Evolutionary conservation across 2,329 filamentous ascomycete species (phyloP).

Genomic region (Aspergillus sp.): DNA sequence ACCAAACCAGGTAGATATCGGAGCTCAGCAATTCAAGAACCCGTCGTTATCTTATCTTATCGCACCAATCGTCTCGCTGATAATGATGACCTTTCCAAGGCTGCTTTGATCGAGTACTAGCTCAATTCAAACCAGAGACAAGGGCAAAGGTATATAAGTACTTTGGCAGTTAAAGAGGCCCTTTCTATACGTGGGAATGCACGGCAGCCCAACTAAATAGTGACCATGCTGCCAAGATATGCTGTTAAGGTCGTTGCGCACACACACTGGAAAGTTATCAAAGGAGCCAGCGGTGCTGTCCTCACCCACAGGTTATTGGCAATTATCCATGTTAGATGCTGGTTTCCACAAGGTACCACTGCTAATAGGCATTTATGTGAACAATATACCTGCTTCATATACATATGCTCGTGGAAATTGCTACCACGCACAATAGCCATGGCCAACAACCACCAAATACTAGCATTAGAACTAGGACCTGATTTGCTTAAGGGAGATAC

Average conservation of each 20-base stretch:
- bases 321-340: background rate
- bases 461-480: no score
- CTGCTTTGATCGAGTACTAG: background rate
- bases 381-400: background rate
- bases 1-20: background rate
- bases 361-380: background rate
- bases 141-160: background rate
- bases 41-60: constrained; percentile 2
- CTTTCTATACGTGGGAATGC: background rate
- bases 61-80: background rate
- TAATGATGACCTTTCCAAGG: background rate
- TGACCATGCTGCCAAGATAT: background rate
- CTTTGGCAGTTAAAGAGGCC: background rate
- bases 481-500: background rate
- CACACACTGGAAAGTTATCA: background rate
- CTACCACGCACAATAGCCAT: background rate
- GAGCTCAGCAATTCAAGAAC: background rate
- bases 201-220: background rate
- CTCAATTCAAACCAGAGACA: background rate
- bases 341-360: background rate
- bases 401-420: background rate
- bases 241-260: background rate
- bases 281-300: background rate
- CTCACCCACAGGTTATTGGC: background rate
- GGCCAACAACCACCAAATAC: background rate